phyloP scores from a whole-genome alignment of 2,329 filamentous ascomycete species.

The Verticillium longisporum region DNA sequence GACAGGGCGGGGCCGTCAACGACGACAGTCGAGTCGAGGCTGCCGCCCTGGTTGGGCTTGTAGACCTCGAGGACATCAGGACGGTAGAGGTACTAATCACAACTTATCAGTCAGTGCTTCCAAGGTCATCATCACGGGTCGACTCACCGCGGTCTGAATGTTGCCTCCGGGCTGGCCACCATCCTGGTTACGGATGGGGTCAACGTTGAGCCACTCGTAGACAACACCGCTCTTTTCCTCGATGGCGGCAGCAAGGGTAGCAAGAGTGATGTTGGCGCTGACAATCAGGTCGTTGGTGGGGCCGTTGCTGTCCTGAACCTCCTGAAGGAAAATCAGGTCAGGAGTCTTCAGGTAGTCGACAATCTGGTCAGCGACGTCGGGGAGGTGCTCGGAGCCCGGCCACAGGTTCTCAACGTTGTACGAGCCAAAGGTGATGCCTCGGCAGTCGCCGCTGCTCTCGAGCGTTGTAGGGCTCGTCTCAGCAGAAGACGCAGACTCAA shows the following conservation, averaged over 20 bases:
- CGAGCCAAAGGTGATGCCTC: constrained; percentile 54
- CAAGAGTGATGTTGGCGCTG: constrained; percentile 51
- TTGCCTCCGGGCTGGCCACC: constrained; percentile 65
- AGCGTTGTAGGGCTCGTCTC: constrained; percentile 46
- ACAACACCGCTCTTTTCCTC: constrained; percentile 36
- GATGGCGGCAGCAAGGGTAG: constrained; percentile 47
- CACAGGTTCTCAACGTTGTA: constrained; percentile 68
- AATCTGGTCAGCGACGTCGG: constrained; percentile 57
- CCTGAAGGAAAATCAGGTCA: constrained; percentile 62
- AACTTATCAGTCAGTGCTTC: no score
- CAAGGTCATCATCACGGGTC: background rate
- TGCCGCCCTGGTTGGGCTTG: constrained; percentile 48
- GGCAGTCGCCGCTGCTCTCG: constrained; percentile 47
- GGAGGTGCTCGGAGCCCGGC: constrained; percentile 47
- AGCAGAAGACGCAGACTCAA: constrained; percentile 36
- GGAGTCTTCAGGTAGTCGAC: constrained; percentile 56
- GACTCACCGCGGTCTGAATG: constrained; percentile 52
- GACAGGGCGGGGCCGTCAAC: constrained; percentile 51
- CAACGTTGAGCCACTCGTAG: constrained; percentile 56
- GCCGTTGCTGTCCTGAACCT: constrained; percentile 63
- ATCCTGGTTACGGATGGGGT: constrained; percentile 52
- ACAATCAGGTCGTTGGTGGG: constrained; percentile 51
- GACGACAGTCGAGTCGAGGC: constrained; percentile 49
- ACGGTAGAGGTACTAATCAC: constrained; percentile 54
- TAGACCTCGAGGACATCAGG: constrained; percentile 51